Percentiles rank a stretch among this genome's conserved stretches.
Evolutionary conservation across 257 asterid genomes (phyloP).

Genomic region (Avicennia marina): DNA sequence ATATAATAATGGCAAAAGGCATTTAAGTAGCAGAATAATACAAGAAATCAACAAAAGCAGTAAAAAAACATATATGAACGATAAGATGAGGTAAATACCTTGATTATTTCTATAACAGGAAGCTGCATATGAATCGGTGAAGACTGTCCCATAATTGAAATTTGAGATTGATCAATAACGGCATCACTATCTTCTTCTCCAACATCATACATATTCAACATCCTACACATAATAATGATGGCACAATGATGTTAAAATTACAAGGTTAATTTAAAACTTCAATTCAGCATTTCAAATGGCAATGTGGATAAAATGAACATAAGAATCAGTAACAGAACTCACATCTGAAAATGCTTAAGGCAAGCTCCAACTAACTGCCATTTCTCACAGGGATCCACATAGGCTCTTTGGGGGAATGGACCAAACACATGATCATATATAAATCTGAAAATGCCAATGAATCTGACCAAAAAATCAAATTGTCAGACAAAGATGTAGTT

Average conservation of each 20-base stretch:
- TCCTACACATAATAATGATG: conserved; percentile 48
- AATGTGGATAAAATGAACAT: background rate
- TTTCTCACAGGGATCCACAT: conserved; percentile 85
- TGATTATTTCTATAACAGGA: conserved; percentile 79
- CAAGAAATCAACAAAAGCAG: conserved; percentile 1
- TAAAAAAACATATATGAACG: conserved; percentile 3
- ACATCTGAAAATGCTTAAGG: conserved; percentile 84
- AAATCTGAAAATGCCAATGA: conserved; percentile 92
- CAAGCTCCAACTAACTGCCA: conserved; percentile 92
- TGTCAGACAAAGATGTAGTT: conserved; percentile 9
- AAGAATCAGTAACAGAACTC: conserved; percentile 34
- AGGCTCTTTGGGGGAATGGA: conserved; percentile 97
- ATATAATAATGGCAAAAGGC: too few relatives aligned
- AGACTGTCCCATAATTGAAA: conserved; percentile 51
- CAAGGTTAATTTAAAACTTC: conserved; percentile 15
- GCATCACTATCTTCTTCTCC: conserved; percentile 73
- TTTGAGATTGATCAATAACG: conserved; percentile 55
- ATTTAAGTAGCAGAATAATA: too few relatives aligned
- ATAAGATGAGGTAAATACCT: conserved; percentile 40
- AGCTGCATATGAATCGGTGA: conserved; percentile 64
- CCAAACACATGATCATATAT: conserved; percentile 90
- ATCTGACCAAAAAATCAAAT: conserved; percentile 44
- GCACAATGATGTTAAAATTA: conserved; percentile 18
- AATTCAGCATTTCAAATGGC: background rate
- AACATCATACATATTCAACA: conserved; percentile 79